Evolutionary conservation across 2,329 filamentous ascomycete species (phyloP).

Genomic region (Pochonia chlamydosporia): DNA sequence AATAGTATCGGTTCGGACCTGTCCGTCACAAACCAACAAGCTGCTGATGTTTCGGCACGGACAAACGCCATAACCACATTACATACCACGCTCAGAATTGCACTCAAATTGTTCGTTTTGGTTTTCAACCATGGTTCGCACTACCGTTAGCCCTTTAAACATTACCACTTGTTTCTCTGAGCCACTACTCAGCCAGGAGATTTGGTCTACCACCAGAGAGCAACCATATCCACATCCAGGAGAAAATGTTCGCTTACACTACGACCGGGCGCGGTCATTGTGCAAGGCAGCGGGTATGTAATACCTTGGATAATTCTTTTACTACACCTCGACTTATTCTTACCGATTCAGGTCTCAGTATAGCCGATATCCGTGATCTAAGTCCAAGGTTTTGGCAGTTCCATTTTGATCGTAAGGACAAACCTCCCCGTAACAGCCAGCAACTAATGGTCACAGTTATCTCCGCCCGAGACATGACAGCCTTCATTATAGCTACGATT

Average conservation of each 20-base stretch:
- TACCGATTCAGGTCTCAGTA: background rate
- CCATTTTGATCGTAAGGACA: background rate
- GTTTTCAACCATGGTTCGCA: too few relatives aligned
- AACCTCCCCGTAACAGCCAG: background rate
- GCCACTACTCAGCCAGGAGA: background rate
- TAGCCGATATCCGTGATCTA: background rate
- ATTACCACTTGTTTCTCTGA: too few relatives aligned
- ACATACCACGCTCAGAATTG: too few relatives aligned
- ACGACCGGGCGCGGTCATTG: background rate
- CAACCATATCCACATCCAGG: background rate
- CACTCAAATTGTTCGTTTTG: too few relatives aligned
- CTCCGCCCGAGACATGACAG: constrained; percentile 11
- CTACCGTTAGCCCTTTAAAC: too few relatives aligned
- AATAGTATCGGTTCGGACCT: too few relatives aligned
- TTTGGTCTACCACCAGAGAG: background rate
- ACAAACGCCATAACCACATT: too few relatives aligned
- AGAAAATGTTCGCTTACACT: background rate
- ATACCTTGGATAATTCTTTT: too few relatives aligned
- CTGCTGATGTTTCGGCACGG: too few relatives aligned
- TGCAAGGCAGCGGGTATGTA: background rate
- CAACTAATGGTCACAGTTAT: constrained; percentile 5
- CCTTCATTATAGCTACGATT: constrained; percentile 17
- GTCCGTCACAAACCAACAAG: too few relatives aligned
- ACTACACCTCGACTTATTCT: too few relatives aligned
- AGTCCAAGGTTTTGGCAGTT: background rate